These are phyloP conservation scores for Tothia fuscella DNA, from an alignment of 2,329 filamentous ascomycete genomes.

Conservation along the genomic window DNA sequence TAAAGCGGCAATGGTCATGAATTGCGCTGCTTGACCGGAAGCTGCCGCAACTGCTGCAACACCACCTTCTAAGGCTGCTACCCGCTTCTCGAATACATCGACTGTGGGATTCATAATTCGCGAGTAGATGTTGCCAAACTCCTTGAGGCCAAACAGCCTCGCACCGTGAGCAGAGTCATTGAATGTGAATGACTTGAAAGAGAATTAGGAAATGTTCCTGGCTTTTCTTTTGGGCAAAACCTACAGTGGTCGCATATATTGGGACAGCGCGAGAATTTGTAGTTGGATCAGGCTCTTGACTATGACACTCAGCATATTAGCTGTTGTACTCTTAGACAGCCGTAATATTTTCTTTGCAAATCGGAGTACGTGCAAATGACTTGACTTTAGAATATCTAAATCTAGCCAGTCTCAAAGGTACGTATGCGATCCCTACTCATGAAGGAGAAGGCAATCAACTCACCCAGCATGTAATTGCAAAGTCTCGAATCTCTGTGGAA, in stretches of 20 bases:
- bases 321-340: conserved; percentile 12
- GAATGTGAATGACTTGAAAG: conserved; percentile 67
- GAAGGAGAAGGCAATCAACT: conserved; percentile 16
- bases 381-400: not conserved
- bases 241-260: conserved; percentile 82
- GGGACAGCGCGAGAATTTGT: conserved; percentile 87
- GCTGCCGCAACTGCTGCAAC: conserved; percentile 73
- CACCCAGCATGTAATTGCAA: conserved; percentile 79
- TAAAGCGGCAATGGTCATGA: conserved; percentile 78
- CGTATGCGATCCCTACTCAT: not conserved
- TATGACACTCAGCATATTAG: conserved; percentile 29
- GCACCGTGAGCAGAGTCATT: conserved; percentile 94
- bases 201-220: conserved; percentile 12
- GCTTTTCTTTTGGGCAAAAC: conserved; percentile 13
- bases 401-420: not conserved
- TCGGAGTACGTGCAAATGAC: not conserved
- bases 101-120: conserved; percentile 96
- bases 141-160: conserved; percentile 89
- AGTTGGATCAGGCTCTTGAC: conserved; percentile 64
- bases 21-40: conserved; percentile 84
- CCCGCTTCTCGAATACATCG: conserved; percentile 91
- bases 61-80: conserved; percentile 90
- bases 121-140: conserved; percentile 95
- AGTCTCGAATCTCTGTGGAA: conserved; percentile 54
- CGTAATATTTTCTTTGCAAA: not conserved